These are phyloP conservation scores for Corinectria fuckeliana DNA, from an alignment of 2,329 filamentous ascomycete genomes.

Conservation along the genomic window DNA sequence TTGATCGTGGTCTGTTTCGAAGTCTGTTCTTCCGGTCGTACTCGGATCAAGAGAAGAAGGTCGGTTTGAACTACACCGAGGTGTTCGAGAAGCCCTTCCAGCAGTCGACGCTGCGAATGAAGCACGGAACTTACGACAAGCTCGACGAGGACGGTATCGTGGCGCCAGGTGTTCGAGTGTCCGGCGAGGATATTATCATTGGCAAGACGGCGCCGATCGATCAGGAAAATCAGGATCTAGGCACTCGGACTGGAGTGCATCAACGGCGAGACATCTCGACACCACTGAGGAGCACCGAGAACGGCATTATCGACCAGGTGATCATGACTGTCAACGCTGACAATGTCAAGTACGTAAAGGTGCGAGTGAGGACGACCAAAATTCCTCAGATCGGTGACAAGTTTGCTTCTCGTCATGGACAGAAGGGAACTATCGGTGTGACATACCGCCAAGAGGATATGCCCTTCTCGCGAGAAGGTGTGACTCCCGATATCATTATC, in stretches of 20 bases:
- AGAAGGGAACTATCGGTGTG: constrained; percentile 99
- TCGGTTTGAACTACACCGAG: constrained; percentile 92
- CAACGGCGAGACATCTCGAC: constrained; percentile 96
- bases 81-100: constrained; percentile 94
- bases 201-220: constrained; percentile 97
- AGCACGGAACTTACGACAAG: constrained; percentile 97
- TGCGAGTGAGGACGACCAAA: constrained; percentile 96
- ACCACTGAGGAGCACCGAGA: constrained; percentile 92
- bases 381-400: constrained; percentile 99
- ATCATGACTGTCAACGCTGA: constrained; percentile 94
- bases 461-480: constrained; percentile 92
- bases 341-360: constrained; percentile 94
- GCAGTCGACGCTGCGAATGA: constrained; percentile 85
- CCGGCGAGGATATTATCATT: constrained; percentile 98
- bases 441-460: constrained; percentile 98
- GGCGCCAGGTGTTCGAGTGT: constrained; percentile 90
- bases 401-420: constrained; percentile 97
- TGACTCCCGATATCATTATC: constrained; percentile 96
- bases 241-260: constrained; percentile 87
- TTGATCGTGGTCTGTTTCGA: constrained; percentile 95
- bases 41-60: constrained; percentile 94
- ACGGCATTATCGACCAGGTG: constrained; percentile 93
- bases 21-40: constrained; percentile 98
- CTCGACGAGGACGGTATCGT: constrained; percentile 96
- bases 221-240: constrained; percentile 90